Conservation (phyloP, 495 filamentous ascomycete genomes). For the Podospora pseudocomata region DNA sequence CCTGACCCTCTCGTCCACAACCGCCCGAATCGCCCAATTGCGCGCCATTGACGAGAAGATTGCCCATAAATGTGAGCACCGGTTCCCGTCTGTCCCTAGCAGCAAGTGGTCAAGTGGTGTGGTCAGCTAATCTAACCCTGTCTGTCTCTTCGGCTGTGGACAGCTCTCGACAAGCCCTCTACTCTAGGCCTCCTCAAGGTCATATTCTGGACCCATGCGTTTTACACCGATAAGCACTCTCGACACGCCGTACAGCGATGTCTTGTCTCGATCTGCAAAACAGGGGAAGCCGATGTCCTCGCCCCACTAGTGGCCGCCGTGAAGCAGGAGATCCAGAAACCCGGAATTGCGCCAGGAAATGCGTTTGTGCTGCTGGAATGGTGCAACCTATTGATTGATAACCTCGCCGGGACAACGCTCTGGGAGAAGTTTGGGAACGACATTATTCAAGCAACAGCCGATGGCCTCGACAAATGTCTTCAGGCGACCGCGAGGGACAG, state of each 20-base stretch:
- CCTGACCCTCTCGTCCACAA: slow-evolving; percentile 50
- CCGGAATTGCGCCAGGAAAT: slow-evolving; percentile 67
- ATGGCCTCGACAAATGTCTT: slow-evolving; percentile 72
- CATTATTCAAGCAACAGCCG: slow-evolving; percentile 57
- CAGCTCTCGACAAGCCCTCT: slow-evolving; percentile 40
- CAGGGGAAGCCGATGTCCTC: slow-evolving; percentile 51
- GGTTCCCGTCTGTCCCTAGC: not conserved
- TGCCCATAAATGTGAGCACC: slow-evolving; percentile 41
- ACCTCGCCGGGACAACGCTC: slow-evolving; percentile 46
- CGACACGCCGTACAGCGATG: slow-evolving; percentile 76
- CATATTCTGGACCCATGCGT: slow-evolving; percentile 79
- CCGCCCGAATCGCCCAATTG: slow-evolving; percentile 41
- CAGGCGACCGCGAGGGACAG: slow-evolving; percentile 55
- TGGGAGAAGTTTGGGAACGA: slow-evolving; percentile 68
- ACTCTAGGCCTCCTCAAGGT: slow-evolving; percentile 55
- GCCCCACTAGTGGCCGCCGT: slow-evolving; percentile 57
- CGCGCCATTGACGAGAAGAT: slow-evolving; percentile 47
- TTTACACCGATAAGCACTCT: slow-evolving; percentile 81
- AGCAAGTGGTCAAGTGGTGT: not conserved
- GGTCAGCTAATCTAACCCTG: not conserved
- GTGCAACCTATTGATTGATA: slow-evolving; percentile 72
- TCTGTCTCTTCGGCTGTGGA: not conserved
- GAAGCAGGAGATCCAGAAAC: slow-evolving; percentile 65
- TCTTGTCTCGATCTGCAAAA: slow-evolving; percentile 60
- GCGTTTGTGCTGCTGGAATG: slow-evolving; percentile 90